Evolutionary conservation across 257 asterid species (phyloP).

Genomic region (Ehretia macrophylla): DNA sequence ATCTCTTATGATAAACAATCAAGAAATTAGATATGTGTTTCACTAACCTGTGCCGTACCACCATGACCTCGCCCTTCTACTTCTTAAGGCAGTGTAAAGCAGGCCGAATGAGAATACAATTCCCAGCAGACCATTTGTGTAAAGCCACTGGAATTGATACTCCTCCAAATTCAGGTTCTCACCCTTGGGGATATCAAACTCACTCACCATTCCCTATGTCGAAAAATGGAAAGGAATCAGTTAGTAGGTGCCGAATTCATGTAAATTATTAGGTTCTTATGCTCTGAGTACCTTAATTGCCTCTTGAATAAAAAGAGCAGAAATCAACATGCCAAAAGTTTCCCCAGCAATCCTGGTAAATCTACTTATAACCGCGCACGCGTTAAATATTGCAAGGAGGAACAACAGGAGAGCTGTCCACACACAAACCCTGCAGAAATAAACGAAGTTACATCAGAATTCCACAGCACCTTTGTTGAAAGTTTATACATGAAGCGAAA

Average conservation of each 20-base stretch:
- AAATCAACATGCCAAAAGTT: conserved; percentile 47
- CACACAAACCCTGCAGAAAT: conserved; percentile 45
- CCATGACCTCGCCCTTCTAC: conserved; percentile 54
- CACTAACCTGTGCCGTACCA: conserved; percentile 36
- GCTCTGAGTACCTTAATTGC: conserved; percentile 37
- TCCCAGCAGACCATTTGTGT: conserved; percentile 47
- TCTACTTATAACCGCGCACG: conserved; percentile 30
- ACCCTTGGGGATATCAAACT: conserved; percentile 36
- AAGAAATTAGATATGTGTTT: background rate
- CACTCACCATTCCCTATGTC: conserved; percentile 45
- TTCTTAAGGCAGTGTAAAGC: conserved; percentile 34
- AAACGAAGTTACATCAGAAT: background rate
- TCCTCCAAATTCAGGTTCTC: conserved; percentile 29
- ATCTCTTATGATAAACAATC: background rate
- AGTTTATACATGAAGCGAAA: background rate
- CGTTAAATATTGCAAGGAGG: conserved; percentile 46
- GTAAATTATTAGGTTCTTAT: too few relatives aligned
- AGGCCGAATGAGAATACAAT: conserved; percentile 43
- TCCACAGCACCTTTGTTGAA: too few relatives aligned
- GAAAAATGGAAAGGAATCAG: too few relatives aligned
- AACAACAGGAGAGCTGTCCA: conserved; percentile 45
- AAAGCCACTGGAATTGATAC: conserved; percentile 44
- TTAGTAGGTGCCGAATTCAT: too few relatives aligned
- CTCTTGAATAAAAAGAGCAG: conserved; percentile 43
- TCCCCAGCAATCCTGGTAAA: conserved; percentile 56